Evolutionary conservation across 1,139 yeast species (phyloP), one percentile per base, ranked within the genome.

Genomic region (Scheffersomyces titani): DNA sequence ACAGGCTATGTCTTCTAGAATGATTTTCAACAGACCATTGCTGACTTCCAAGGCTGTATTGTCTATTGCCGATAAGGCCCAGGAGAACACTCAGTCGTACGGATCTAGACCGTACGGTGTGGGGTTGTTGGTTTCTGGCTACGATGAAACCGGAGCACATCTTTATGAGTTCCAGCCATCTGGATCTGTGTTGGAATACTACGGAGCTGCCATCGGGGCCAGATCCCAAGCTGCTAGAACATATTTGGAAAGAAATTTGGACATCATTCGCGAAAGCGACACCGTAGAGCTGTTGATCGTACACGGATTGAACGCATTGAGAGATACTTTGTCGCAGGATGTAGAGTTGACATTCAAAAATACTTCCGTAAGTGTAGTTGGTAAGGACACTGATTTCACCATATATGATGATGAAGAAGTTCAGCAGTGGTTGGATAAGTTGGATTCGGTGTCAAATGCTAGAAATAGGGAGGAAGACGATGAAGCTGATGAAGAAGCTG

Each of bases 21-120:
- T 94, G 83, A 87, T 93, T 49, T 94, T 85, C 76, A 89, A 92
- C 74, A 85, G 97, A 66, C 94, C 97, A n/a, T 79, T 96, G 62
- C 89, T 91, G 63, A 87, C 94, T 22, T 86, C 89, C 54, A 87
- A 89, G 64, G 97, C 98, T 1, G 97, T 92, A 18, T 81, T 86
- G 65, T 78, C 93, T 56, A 86, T 94, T 68, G 97, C 98, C 46
- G 98, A 93, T 74, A 94, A 94, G 77, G 99, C 99, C 0, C 99
- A 94, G 76, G 88, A 87, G 65, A 94, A 94, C 75, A 94, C 99
- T 51, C 99, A 94, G 76, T 88, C 92, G 59, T 92, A 94, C 68
- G 99, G 98, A 11, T 89, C 96, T 18, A 87, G 99, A 72, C 99
- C 99, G 16, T 94, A 94, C 70, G 99, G 99, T 62, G 99, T 94